Conservation (phyloP, 345 rosid species). For the Murraya koenigii region DNA sequence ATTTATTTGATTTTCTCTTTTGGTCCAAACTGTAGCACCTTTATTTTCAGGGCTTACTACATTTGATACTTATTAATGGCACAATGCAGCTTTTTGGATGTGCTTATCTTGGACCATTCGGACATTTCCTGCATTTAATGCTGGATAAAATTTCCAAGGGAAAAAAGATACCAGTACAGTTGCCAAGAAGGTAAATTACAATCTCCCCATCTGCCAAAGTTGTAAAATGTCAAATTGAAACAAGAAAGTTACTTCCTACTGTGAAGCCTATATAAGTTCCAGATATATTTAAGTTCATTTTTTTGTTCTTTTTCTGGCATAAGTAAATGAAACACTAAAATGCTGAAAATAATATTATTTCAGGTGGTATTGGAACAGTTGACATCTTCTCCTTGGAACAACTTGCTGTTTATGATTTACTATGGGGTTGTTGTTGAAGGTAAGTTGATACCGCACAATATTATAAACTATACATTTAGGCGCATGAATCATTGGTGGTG, state of each 20-base stretch:
- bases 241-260: background rate
- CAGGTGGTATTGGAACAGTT: constrained; percentile 79
- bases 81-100: constrained; percentile 67
- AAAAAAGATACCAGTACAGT: constrained; percentile 79
- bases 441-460: constrained; percentile 23
- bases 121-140: constrained; percentile 64
- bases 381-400: constrained; percentile 90
- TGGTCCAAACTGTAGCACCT: too few relatives aligned
- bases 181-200: constrained; percentile 72
- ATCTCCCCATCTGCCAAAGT: background rate
- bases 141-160: constrained; percentile 86
- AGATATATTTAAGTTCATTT: background rate
- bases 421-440: constrained; percentile 73
- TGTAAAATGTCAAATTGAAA: constrained; percentile 1
- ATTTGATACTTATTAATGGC: background rate
- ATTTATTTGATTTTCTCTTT: too few relatives aligned
- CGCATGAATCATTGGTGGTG: background rate
- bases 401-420: constrained; percentile 77
- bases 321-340: constrained; percentile 4
- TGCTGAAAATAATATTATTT: constrained; percentile 1
- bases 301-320: background rate
- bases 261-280: background rate
- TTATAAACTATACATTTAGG: background rate
- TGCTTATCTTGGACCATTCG: constrained; percentile 84
- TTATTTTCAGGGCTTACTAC: background rate